phyloP scores from a whole-genome alignment of 768 basidiomycete genomes.

The Trametes coccinea region DNA sequence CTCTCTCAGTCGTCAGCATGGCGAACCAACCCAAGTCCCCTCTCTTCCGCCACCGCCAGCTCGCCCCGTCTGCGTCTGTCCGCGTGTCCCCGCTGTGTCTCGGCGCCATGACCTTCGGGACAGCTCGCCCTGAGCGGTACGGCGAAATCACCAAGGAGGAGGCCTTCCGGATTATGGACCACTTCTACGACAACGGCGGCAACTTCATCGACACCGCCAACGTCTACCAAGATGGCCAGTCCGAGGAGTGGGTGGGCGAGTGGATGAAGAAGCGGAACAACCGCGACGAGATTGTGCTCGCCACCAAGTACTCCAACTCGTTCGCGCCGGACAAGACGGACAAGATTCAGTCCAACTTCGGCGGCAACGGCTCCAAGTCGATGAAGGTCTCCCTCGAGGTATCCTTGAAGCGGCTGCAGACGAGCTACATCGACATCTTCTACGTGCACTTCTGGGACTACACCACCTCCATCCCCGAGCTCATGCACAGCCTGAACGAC shows the following conservation, averaged over 20 bases:
- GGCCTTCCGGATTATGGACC: conserved; percentile 36
- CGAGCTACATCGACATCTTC: conserved; percentile 55
- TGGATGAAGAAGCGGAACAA: conserved; percentile 36
- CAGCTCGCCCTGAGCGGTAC: conserved; percentile 34
- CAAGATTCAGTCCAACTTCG: conserved; percentile 37
- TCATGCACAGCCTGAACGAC: conserved; percentile 51
- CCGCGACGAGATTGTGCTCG: conserved; percentile 36
- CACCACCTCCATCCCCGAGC: conserved; percentile 49
- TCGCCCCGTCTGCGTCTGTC: conserved; percentile 40
- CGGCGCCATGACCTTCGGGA: conserved; percentile 45
- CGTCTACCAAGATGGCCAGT: conserved; percentile 30
- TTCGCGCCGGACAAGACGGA: conserved; percentile 6
- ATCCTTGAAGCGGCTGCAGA: conserved; percentile 48
- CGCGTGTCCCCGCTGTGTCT: conserved; percentile 48
- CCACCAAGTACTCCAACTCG: conserved; percentile 14
- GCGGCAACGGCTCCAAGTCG: conserved; percentile 39
- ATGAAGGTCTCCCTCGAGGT: conserved; percentile 32
- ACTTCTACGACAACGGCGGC: conserved; percentile 36
- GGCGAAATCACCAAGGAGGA: conserved; percentile 39
- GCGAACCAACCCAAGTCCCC: no score
- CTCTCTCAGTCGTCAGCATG: no score
- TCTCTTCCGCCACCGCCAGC: conserved; percentile 30
- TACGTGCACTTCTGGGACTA: conserved; percentile 59
- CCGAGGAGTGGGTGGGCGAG: conserved; percentile 39
- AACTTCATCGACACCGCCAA: conserved; percentile 49